phyloP scores from a whole-genome alignment of 257 asterid genomes.

The Nicotiana benthamiana region DNA sequence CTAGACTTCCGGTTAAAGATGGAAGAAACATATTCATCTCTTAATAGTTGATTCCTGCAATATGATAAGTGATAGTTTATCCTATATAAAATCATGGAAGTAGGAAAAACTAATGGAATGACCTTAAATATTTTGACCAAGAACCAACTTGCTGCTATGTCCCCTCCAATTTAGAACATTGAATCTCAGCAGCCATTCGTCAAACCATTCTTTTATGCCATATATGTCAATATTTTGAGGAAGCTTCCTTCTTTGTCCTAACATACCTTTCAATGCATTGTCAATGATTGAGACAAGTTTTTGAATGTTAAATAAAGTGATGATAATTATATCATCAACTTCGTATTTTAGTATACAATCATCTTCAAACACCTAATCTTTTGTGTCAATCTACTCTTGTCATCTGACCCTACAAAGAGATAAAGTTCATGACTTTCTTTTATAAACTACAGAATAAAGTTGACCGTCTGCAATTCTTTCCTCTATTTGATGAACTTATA shows the following conservation, averaged over 20 bases:
- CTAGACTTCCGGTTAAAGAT: background rate
- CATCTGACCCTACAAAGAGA: slow-evolving; percentile 7
- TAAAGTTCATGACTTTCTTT: background rate
- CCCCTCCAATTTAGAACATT: background rate
- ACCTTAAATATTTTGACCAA: background rate
- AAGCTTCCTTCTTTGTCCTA: background rate
- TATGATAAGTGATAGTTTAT: background rate
- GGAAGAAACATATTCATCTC: background rate
- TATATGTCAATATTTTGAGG: background rate
- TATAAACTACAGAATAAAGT: background rate
- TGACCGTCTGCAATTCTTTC: background rate
- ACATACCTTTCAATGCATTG: background rate
- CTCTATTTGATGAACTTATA: background rate
- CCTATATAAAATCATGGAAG: background rate
- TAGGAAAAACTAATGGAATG: background rate
- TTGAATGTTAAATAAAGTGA: background rate
- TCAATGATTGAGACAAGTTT: background rate
- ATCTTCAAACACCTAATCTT: background rate
- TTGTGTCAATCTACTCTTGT: background rate
- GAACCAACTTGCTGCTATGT: background rate
- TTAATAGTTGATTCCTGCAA: background rate
- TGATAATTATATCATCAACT: background rate
- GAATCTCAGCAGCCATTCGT: background rate
- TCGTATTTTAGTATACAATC: background rate
- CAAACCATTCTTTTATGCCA: background rate